These are phyloP conservation scores for Helicocarpus griseus DNA, from an alignment of 2,329 filamentous ascomycete genomes.

Conservation along the genomic window DNA sequence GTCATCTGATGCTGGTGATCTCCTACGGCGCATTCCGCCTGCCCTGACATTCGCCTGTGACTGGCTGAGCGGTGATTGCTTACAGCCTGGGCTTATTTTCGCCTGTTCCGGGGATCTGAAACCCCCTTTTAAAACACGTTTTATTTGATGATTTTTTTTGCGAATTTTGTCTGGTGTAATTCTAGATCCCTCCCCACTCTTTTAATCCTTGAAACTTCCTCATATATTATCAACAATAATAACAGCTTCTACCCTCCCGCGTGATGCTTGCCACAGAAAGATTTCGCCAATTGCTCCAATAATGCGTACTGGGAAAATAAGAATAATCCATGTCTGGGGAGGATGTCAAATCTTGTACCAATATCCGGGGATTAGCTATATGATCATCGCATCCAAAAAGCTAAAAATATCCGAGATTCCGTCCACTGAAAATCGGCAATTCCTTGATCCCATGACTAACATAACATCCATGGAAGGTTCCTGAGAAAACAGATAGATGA, in stretches of 20 bases:
- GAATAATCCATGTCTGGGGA: neutral
- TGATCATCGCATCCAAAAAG: neutral
- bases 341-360: neutral
- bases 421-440: neutral
- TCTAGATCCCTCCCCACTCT: no score
- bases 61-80: neutral
- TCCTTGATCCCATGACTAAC: neutral
- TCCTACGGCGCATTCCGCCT: neutral
- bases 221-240: no score
- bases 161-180: no score
- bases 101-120: no score
- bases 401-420: neutral
- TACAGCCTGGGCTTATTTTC: no score
- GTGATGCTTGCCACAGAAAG: no score
- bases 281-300: no score
- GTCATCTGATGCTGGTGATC: conserved; percentile 3
- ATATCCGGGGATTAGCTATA: neutral
- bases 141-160: no score
- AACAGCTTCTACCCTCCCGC: no score
- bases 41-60: neutral
- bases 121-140: no score
- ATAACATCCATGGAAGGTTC: neutral
- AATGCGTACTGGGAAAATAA: no score
- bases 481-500: neutral
- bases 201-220: no score